Conservation (phyloP, 2,329 filamentous ascomycete genomes). For the Phialophora chinensis region DNA sequence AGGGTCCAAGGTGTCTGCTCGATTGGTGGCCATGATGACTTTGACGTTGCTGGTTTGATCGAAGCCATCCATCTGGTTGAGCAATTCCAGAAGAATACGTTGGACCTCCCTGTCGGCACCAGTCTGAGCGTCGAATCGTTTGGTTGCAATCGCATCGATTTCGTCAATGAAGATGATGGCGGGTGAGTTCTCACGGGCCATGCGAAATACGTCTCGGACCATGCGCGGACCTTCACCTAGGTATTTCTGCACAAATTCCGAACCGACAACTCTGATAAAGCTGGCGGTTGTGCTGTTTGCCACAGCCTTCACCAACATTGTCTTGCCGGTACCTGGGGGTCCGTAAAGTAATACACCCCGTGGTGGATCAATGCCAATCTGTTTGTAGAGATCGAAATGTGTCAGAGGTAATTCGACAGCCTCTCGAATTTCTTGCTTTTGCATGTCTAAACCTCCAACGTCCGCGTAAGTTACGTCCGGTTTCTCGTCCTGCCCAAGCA, state of each 20-base stretch:
- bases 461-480: constrained; percentile 98
- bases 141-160: constrained; percentile 97
- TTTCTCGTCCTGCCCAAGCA: constrained; percentile 96
- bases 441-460: constrained; percentile 97
- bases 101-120: constrained; percentile 98
- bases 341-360: constrained; percentile 96
- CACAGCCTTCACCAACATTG: constrained; percentile 96
- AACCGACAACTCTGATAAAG: constrained; percentile 97
- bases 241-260: constrained; percentile 99
- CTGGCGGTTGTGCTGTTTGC: constrained; percentile 97
- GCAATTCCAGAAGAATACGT: constrained; percentile 93
- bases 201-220: constrained; percentile 98
- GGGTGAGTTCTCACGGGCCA: constrained; percentile 97
- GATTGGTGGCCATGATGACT: constrained; percentile 99
- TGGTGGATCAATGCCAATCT: constrained; percentile 98
- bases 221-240: constrained; percentile 96
- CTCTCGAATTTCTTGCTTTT: constrained; percentile 99
- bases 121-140: constrained; percentile 98
- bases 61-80: constrained; percentile 99
- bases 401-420: constrained; percentile 95
- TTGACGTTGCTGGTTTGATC: constrained; percentile 99
- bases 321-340: constrained; percentile 94
- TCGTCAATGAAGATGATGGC: constrained; percentile 99
- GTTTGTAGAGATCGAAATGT: constrained; percentile 98
- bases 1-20: constrained; percentile 94